Conservation (phyloP, 208 protist genomes). For the Acanthamoeba lenticulata region DNA sequence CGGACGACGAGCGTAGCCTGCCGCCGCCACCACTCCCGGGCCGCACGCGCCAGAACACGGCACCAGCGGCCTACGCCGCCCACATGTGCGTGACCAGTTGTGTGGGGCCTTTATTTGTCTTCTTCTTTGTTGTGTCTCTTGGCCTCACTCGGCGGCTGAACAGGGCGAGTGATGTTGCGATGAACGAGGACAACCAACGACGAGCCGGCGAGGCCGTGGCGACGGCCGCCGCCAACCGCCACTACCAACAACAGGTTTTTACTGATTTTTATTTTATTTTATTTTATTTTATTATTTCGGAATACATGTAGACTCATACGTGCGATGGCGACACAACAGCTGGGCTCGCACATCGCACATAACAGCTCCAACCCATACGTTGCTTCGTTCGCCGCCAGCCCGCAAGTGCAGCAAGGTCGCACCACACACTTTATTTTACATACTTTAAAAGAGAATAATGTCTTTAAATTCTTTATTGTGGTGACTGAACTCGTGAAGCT, state of each 20-base stretch:
- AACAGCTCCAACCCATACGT: constrained; percentile 18
- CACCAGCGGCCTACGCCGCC: background rate
- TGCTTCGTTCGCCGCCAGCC: background rate
- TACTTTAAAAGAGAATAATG: no score
- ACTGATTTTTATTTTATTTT: background rate
- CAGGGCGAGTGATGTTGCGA: constrained; percentile 8
- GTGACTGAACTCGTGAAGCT: background rate
- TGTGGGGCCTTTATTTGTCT: background rate
- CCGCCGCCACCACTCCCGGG: background rate
- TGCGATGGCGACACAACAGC: no score
- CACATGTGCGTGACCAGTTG: background rate
- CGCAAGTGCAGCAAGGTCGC: background rate
- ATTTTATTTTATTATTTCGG: background rate
- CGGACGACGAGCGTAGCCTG: background rate
- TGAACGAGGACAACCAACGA: constrained; percentile 45
- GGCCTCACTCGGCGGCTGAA: background rate
- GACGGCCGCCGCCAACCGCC: background rate
- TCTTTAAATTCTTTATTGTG: background rate
- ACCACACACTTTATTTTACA: no score
- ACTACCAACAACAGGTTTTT: constrained; percentile 39
- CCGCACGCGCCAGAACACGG: background rate
- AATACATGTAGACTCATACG: background rate
- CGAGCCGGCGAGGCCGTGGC: background rate
- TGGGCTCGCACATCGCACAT: background rate
- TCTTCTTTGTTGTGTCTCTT: background rate